Percentiles rank a stretch among this genome's conserved stretches.
These are phyloP conservation scores for Colletotrichum orbiculare DNA, from an alignment of 2,329 filamentous ascomycete species.

Conservation along the genomic window DNA sequence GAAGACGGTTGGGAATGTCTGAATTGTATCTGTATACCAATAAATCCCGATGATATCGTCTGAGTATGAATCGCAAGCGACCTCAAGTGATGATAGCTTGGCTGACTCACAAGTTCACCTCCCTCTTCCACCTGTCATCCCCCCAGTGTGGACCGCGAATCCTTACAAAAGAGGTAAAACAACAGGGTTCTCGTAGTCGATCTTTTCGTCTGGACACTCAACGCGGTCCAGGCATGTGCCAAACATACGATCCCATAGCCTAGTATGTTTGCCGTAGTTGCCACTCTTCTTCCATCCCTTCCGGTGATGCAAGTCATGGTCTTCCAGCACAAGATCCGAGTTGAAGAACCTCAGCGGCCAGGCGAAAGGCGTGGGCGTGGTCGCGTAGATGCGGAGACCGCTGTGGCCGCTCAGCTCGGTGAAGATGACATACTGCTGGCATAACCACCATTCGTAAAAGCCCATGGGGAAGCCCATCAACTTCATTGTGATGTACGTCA, in stretches of 20 bases:
- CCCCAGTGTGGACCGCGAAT: too few species aligned
- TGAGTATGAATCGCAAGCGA: too few species aligned
- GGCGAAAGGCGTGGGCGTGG: constrained; percentile 47
- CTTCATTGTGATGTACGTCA: constrained; percentile 51
- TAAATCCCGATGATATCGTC: too few species aligned
- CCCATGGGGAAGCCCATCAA: constrained; percentile 52
- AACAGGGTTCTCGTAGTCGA: constrained; percentile 44
- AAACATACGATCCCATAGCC: constrained; percentile 50
- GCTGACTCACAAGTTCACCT: neutral
- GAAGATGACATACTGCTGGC: constrained; percentile 55
- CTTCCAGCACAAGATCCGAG: constrained; percentile 53
- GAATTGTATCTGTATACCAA: too few species aligned
- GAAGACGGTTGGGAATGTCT: too few species aligned
- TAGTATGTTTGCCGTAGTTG: constrained; percentile 53
- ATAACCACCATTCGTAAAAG: constrained; percentile 60
- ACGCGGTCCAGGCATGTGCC: constrained; percentile 50
- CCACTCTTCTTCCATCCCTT: constrained; percentile 50
- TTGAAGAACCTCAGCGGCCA: constrained; percentile 47
- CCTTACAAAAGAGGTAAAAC: constrained; percentile 43
- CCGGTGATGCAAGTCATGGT: constrained; percentile 55
- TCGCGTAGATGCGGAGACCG: constrained; percentile 50
- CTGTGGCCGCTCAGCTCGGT: constrained; percentile 52
- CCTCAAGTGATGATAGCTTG: too few species aligned
- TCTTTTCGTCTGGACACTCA: constrained; percentile 45
- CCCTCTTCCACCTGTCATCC: too few species aligned